Conservation (phyloP, 2,329 filamentous ascomycete genomes). For the Clonostachys sp. region DNA sequence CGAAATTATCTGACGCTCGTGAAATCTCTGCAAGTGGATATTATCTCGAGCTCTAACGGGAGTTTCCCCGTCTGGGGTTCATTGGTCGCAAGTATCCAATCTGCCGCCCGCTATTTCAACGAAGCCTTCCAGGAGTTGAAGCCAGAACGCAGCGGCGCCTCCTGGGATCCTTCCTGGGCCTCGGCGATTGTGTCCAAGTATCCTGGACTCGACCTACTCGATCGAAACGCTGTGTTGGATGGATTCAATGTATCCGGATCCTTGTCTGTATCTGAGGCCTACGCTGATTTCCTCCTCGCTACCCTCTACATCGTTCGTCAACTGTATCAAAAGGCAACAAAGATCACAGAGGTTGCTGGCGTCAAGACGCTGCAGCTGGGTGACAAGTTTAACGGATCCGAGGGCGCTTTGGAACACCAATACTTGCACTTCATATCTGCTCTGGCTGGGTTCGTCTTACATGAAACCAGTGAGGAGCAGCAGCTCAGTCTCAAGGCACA, state of each 20-base stretch:
- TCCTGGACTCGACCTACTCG: slow-evolving; percentile 12
- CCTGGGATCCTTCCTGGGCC: slow-evolving; percentile 14
- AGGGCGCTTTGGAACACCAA: slow-evolving; percentile 18
- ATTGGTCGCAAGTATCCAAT: slow-evolving; percentile 28
- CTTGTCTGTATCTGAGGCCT: slow-evolving; percentile 16
- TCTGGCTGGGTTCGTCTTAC: slow-evolving; percentile 27
- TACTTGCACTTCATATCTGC: slow-evolving; percentile 29
- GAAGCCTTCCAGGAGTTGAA: slow-evolving; percentile 29
- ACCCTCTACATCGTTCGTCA: slow-evolving; percentile 27
- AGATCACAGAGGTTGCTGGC: slow-evolving; percentile 22
- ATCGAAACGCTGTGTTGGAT: background rate
- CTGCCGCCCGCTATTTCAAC: slow-evolving; percentile 26
- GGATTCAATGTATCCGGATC: background rate
- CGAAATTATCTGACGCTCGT: slow-evolving; percentile 33
- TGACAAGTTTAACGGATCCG: slow-evolving; percentile 18
- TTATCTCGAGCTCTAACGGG: slow-evolving; percentile 21
- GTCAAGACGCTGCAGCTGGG: slow-evolving; percentile 19
- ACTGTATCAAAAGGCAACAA: slow-evolving; percentile 35
- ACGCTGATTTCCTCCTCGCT: slow-evolving; percentile 31
- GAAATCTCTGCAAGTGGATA: slow-evolving; percentile 24
- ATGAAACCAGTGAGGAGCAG: slow-evolving; percentile 28
- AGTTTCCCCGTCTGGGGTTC: slow-evolving; percentile 28
- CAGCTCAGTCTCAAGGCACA: slow-evolving; percentile 24
- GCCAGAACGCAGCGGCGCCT: slow-evolving; percentile 9
- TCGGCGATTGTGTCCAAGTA: slow-evolving; percentile 17